Conservation (phyloP, 2,329 filamentous ascomycete genomes). For the Beauveria caledonica region DNA sequence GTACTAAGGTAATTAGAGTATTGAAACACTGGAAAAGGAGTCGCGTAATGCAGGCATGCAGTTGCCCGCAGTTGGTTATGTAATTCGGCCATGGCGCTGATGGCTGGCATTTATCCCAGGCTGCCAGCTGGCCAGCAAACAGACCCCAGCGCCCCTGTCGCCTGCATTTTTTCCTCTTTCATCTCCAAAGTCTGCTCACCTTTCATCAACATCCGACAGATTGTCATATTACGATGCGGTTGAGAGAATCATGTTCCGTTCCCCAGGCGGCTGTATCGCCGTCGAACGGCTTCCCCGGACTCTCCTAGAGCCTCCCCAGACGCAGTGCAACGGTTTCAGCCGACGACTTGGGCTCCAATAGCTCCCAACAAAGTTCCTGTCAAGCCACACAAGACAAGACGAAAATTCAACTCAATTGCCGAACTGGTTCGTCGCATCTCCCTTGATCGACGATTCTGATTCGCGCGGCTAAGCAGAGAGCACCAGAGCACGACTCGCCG, state of each 20-base stretch:
- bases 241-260: no score
- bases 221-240: no score
- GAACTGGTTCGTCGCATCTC: background rate
- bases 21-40: background rate
- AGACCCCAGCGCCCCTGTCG: background rate
- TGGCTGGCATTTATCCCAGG: background rate
- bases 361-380: background rate
- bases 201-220: background rate
- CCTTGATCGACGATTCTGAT: background rate
- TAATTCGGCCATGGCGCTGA: background rate
- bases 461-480: background rate
- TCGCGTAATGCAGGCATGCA: background rate
- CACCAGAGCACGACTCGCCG: background rate
- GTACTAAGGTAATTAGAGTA: background rate
- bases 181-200: background rate
- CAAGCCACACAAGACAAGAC: background rate
- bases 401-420: background rate
- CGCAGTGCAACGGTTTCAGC: background rate
- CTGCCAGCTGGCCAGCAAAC: background rate
- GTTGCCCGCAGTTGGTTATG: background rate
- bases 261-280: no score
- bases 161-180: background rate
- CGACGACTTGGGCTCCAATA: background rate
- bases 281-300: background rate
- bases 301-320: background rate